Percentiles rank a stretch among this genome's conserved stretches.
Evolutionary conservation across 768 basidiomycete species (phyloP).

Genomic region (Hemileccinum rubropunctum): DNA sequence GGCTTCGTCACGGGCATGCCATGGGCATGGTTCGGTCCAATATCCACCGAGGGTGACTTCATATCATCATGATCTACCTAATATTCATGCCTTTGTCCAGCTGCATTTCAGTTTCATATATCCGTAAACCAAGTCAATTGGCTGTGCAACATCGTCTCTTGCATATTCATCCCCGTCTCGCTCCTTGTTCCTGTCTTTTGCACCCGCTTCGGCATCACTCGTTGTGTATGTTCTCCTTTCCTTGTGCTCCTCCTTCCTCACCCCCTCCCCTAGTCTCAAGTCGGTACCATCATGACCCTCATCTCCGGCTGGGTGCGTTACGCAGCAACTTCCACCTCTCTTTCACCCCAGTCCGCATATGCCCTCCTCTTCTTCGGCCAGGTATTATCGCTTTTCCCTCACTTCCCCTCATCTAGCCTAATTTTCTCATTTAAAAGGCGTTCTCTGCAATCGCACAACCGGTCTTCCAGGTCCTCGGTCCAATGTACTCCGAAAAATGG

Average conservation of each 20-base stretch:
- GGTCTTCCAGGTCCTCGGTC: constrained; percentile 73
- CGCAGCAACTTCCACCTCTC: constrained; percentile 57
- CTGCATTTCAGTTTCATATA: constrained; percentile 61
- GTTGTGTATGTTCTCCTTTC: constrained; percentile 51
- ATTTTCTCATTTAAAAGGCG: constrained; percentile 37
- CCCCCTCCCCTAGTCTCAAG: constrained; percentile 48
- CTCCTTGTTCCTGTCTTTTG: constrained; percentile 57
- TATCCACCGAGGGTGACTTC: constrained; percentile 59
- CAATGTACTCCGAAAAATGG: constrained; percentile 82
- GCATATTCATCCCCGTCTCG: constrained; percentile 62
- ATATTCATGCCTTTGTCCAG: constrained; percentile 32
- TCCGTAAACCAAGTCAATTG: constrained; percentile 74
- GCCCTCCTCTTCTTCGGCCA: constrained; percentile 70
- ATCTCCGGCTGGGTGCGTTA: constrained; percentile 76
- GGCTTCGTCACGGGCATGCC: constrained; percentile 63
- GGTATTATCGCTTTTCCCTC: constrained; percentile 34
- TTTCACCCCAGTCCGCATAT: constrained; percentile 54
- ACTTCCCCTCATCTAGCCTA: not conserved
- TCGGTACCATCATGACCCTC: constrained; percentile 52
- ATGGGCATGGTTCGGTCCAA: constrained; percentile 85
- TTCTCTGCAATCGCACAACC: constrained; percentile 67
- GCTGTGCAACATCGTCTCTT: constrained; percentile 68
- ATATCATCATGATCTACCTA: too few relatives aligned
- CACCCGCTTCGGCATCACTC: constrained; percentile 56
- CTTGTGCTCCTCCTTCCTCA: not conserved